Evolutionary conservation across 108 stramenopile genomes (phyloP), one percentile per base, ranked within the genome.

Genomic region (Cyclotella kingstonii): DNA sequence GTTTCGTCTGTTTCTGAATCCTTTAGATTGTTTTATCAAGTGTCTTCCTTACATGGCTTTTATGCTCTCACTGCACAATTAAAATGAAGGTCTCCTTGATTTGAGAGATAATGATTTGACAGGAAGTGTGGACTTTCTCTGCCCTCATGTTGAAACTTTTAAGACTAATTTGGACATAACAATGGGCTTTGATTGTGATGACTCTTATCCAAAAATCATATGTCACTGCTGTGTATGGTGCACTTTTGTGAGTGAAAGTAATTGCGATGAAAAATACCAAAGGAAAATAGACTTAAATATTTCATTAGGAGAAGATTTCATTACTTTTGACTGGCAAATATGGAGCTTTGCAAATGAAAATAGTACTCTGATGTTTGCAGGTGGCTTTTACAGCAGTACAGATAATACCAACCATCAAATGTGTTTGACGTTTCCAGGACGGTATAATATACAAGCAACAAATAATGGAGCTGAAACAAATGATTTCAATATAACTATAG

Each of bases 221-320:
- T 58, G 57, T 15, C 34, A 56, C 34, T 56, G 54, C 34, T 56
- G 54, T 15, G 34, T 39, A 15, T 31, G 54, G 6, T 58, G 57
- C 57, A 61, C 60, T 2, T 47, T 48, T 61, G 60, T 61, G 29
- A 48, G 29, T 27, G 52, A 53, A 5, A 22, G 6, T 4, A 46
- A 46, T 7, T 61, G 60, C 46, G 18, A 61, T 28, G 40, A 15
- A 10, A 21, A 31, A 5, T 10, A 8, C 22, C 45, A 46, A 48
- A 14, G 4, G 21, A 14, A 12, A 7, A 22, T 46, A 2, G n/a
- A 6, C 12, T 47, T 61, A 10, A 18, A 61, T 31, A 36, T 48
- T 9, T n/a, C 5, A 19, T 30, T 8, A 25, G 60, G 43, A 18
- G 5, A 44, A 5, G 5, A 12, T 44, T n/a, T n/a, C n/a, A 44